Conservation (phyloP, 176 grass and related monocot genomes). For the Microstegium vimineum region DNA sequence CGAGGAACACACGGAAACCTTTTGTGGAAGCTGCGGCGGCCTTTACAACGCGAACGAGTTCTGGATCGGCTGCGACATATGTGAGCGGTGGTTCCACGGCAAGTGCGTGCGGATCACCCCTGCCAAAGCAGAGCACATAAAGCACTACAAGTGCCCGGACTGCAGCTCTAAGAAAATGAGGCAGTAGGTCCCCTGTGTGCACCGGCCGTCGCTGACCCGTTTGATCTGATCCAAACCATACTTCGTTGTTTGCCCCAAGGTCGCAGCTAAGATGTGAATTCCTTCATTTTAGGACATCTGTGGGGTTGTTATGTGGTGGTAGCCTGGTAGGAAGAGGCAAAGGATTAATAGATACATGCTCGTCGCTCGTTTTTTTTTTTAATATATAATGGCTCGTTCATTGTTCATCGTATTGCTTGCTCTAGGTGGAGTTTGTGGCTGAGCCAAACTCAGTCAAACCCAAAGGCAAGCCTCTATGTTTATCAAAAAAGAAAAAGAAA, state of each 20-base stretch:
- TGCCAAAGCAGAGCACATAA: constrained; percentile 64
- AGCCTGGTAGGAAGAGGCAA: constrained; percentile 18
- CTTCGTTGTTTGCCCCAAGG: neutral
- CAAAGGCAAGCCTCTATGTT: no score
- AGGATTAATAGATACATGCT: constrained; percentile 16
- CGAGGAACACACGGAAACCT: constrained; percentile 65
- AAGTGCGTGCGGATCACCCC: constrained; percentile 75
- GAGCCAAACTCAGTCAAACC: no score
- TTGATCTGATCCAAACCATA: constrained; percentile 36
- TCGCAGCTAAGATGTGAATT: constrained; percentile 33
- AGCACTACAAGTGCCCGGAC: constrained; percentile 78
- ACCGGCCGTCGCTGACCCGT: constrained; percentile 13
- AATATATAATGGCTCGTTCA: neutral
- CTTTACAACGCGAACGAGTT: constrained; percentile 57
- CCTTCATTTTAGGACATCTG: constrained; percentile 12
- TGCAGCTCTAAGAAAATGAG: constrained; percentile 72
- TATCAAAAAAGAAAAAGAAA: no score
- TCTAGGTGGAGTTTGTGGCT: no score
- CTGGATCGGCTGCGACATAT: constrained; percentile 79
- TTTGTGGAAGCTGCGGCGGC: constrained; percentile 48
- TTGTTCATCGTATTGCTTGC: neutral
- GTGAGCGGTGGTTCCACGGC: constrained; percentile 79
- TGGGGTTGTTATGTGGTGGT: constrained; percentile 6
- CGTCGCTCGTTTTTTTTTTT: neutral
- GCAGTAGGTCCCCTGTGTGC: constrained; percentile 18